These are phyloP conservation scores for Limnanthes douglasii DNA, from an alignment of 345 rosid species.

Conservation along the genomic window DNA sequence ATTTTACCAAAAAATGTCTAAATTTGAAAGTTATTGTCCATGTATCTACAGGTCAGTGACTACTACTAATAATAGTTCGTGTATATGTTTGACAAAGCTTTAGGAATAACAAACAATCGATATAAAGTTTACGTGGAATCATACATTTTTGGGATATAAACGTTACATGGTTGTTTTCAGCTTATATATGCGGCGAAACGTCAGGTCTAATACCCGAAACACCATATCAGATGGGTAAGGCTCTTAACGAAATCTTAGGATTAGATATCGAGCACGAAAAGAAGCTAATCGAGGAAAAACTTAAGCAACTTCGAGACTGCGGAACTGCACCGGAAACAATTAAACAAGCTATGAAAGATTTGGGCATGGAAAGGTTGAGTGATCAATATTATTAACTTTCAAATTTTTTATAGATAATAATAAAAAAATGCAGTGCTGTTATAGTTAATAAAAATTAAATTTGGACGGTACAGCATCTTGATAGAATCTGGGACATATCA, in stretches of 20 bases:
- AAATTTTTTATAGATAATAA: neutral
- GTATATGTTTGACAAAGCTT: too few relatives aligned
- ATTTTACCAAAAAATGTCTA: constrained; percentile 42
- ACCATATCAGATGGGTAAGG: constrained; percentile 20
- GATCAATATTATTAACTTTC: neutral
- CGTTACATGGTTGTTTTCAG: constrained; percentile 9
- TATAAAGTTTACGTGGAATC: neutral
- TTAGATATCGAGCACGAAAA: constrained; percentile 22
- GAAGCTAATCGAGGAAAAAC: constrained; percentile 14
- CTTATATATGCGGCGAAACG: constrained; percentile 47
- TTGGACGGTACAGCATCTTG: neutral
- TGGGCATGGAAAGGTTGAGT: constrained; percentile 32
- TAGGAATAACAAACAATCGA: too few relatives aligned
- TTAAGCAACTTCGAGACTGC: constrained; percentile 11
- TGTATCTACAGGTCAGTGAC: constrained; percentile 16
- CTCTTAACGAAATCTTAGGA: constrained; percentile 14
- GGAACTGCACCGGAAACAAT: constrained; percentile 14
- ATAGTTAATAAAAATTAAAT: neutral
- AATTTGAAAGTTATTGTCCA: constrained; percentile 32
- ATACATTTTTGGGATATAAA: neutral
- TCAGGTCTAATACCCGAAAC: constrained; percentile 26
- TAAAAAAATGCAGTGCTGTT: neutral
- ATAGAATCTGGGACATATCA: neutral
- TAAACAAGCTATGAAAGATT: constrained; percentile 23
- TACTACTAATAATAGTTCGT: neutral